Percentiles rank a stretch among this genome's conserved stretches.
Conservation (phyloP, 1,284 basidiomycete species). For the Melampsora larici-populina region DNA sequence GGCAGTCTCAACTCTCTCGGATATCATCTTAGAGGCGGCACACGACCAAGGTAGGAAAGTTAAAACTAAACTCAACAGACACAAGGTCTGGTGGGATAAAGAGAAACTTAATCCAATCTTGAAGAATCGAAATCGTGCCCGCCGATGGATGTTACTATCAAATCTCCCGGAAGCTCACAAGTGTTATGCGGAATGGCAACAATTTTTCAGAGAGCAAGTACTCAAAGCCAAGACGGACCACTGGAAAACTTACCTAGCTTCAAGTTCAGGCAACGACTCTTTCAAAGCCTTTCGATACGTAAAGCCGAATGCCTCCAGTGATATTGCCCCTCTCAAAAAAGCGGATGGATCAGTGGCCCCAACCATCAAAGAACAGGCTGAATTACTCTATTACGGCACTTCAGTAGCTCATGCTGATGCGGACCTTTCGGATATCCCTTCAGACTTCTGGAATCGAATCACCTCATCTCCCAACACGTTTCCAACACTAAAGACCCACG, state of each 20-base stretch:
- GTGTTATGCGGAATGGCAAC: conserved; percentile 11
- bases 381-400: conserved; percentile 11
- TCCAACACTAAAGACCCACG: not conserved
- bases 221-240: not conserved
- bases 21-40: not conserved
- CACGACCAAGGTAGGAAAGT: not conserved
- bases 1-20: not conserved
- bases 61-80: not conserved
- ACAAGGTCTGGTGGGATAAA: not conserved
- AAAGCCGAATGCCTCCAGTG: not conserved
- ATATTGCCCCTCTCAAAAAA: not conserved
- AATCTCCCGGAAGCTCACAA: not conserved
- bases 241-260: conserved; percentile 2
- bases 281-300: conserved; percentile 23
- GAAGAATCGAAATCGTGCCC: not conserved
- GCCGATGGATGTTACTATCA: not conserved
- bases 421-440: not conserved
- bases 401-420: not conserved
- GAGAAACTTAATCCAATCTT: not conserved
- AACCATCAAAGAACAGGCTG: not conserved
- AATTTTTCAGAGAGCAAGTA: conserved; percentile 1
- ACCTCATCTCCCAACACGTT: not conserved
- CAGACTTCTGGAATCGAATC: not conserved
- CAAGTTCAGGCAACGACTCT: not conserved
- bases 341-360: not conserved